phyloP scores from a whole-genome alignment of 2,329 filamentous ascomycete species.

The Thielaviopsis cerberus region DNA sequence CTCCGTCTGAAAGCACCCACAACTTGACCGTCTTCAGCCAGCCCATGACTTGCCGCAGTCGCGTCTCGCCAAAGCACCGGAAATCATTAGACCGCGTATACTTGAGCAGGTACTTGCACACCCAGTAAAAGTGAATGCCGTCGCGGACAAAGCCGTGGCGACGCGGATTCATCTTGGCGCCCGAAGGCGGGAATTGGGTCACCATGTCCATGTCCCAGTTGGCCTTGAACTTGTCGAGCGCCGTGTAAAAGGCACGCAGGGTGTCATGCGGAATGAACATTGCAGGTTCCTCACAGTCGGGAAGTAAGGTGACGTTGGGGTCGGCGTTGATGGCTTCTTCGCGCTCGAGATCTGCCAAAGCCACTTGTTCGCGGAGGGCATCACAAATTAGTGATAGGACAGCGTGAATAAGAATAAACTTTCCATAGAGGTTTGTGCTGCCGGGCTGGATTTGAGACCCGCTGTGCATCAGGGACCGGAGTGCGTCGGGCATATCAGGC shows the following conservation, averaged over 20 bases:
- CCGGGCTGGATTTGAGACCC: slow-evolving; percentile 42
- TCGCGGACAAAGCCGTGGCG: slow-evolving; percentile 54
- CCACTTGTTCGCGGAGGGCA: slow-evolving; percentile 26
- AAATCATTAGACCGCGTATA: slow-evolving; percentile 35
- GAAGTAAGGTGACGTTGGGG: not conserved
- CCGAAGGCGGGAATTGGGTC: slow-evolving; percentile 41
- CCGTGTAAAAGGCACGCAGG: slow-evolving; percentile 31
- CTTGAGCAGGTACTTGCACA: slow-evolving; percentile 47
- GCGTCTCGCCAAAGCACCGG: slow-evolving; percentile 36
- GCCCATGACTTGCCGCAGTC: slow-evolving; percentile 41
- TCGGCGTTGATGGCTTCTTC: slow-evolving; percentile 22
- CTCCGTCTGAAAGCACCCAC: slow-evolving; percentile 45
- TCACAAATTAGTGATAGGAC: slow-evolving; percentile 41
- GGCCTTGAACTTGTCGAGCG: slow-evolving; percentile 53
- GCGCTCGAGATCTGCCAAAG: slow-evolving; percentile 18
- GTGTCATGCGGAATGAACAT: slow-evolving; percentile 28
- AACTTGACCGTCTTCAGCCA: slow-evolving; percentile 39
- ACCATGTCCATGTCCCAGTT: slow-evolving; percentile 54
- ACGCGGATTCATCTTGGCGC: slow-evolving; percentile 29
- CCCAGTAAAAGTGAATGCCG: slow-evolving; percentile 54
- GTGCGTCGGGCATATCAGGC: slow-evolving; percentile 40
- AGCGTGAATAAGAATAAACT: slow-evolving; percentile 55
- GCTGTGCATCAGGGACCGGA: slow-evolving; percentile 41
- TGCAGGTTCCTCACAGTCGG: slow-evolving; percentile 14
- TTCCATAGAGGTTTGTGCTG: slow-evolving; percentile 52